Conservation (phyloP, 306 rosid genomes). For the Mimosa pudica region DNA sequence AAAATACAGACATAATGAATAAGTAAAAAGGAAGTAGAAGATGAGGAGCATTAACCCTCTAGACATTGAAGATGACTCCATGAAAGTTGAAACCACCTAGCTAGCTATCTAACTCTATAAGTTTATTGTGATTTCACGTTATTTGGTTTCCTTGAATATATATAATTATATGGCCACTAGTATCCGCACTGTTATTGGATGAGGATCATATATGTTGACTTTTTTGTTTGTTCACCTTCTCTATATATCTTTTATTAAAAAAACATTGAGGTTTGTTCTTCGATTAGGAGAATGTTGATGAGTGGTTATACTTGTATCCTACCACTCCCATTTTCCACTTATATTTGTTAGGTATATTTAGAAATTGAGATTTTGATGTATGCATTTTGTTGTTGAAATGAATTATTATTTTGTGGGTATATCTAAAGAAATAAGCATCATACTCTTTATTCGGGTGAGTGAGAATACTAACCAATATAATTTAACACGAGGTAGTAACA, state of each 20-base stretch:
- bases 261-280: not conserved
- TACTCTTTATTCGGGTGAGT: no score
- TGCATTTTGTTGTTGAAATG: no score
- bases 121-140: not conserved
- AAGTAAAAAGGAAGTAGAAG: conserved; percentile 7
- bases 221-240: not conserved
- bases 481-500: no score
- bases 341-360: not conserved
- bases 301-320: conserved; percentile 1
- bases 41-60: not conserved
- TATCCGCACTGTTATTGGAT: not conserved
- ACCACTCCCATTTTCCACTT: not conserved
- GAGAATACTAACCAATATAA: no score
- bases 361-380: not conserved
- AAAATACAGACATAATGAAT: not conserved
- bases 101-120: not conserved
- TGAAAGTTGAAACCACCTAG: not conserved
- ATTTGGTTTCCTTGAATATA: not conserved
- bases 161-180: not conserved
- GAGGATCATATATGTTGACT: not conserved
- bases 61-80: not conserved
- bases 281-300: not conserved
- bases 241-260: not conserved
- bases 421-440: no score
- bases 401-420: no score